A percentile compares a stretch with the other conserved stretches of the same genome.
Evolutionary conservation across 2,329 filamentous ascomycete genomes (phyloP).

Genomic region (Pseudopyricularia javanii): DNA sequence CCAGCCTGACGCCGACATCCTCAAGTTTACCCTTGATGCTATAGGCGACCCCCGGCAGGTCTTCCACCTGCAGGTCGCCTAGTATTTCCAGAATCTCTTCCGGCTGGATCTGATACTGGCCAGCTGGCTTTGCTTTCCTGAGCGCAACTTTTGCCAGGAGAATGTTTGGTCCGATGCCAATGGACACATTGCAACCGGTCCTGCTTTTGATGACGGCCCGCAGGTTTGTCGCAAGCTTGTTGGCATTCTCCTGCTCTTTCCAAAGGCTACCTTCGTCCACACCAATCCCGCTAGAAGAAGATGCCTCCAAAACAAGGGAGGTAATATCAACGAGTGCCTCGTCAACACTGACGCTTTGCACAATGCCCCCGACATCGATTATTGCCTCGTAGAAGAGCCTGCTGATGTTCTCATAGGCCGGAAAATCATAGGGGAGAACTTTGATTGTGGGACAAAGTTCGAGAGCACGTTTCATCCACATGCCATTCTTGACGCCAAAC

Average conservation of each 20-base stretch:
- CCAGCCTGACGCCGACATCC: constrained; percentile 68
- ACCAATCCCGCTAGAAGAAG: constrained; percentile 53
- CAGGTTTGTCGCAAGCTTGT: constrained; percentile 56
- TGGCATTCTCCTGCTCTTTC: constrained; percentile 67
- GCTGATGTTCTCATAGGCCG: constrained; percentile 87
- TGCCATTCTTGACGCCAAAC: constrained; percentile 88
- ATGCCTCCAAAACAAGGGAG: constrained; percentile 49
- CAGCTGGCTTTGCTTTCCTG: constrained; percentile 85
- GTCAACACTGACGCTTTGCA: constrained; percentile 95
- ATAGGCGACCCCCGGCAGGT: constrained; percentile 83
- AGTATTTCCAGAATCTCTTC: constrained; percentile 69
- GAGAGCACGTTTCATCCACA: constrained; percentile 95
- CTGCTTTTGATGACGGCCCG: constrained; percentile 57
- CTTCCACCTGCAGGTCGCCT: constrained; percentile 63
- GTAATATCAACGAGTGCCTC: constrained; percentile 86
- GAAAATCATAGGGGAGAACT: constrained; percentile 90
- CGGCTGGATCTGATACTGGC: constrained; percentile 78
- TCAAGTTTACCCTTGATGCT: constrained; percentile 82
- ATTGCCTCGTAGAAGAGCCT: constrained; percentile 78
- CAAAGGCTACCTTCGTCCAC: constrained; percentile 57
- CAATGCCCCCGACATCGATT: constrained; percentile 63
- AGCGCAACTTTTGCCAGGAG: constrained; percentile 83
- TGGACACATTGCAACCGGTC: constrained; percentile 79
- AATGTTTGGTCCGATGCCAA: constrained; percentile 87
- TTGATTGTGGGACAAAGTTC: constrained; percentile 77